Conservation (phyloP, 805 yeast species). For the Limtongia smithiae region DNA sequence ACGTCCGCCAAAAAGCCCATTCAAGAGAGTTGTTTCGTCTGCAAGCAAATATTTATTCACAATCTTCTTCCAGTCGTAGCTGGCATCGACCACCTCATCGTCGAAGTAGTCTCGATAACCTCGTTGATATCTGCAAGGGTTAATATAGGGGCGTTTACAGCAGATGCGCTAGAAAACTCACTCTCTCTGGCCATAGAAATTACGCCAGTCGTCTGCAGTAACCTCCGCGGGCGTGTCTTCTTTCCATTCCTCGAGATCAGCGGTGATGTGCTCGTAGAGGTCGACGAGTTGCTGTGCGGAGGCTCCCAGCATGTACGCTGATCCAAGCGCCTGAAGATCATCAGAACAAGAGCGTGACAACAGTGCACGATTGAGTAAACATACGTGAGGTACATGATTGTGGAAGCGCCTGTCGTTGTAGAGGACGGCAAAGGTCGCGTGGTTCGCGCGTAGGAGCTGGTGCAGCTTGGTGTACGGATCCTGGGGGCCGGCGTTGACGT, state of each 20-base stretch:
- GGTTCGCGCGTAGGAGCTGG: constrained; percentile 37
- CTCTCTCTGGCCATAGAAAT: constrained; percentile 34
- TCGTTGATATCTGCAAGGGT: constrained; percentile 36
- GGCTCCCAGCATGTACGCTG: constrained; percentile 41
- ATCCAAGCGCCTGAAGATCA: constrained; percentile 31
- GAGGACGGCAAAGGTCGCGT: constrained; percentile 34
- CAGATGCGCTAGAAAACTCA: constrained; percentile 4
- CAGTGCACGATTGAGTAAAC: not conserved
- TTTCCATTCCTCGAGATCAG: constrained; percentile 36
- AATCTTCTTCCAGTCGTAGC: constrained; percentile 37
- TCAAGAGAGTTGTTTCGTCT: constrained; percentile 23
- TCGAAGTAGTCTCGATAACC: constrained; percentile 41
- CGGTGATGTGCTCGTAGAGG: constrained; percentile 34
- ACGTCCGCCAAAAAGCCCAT: constrained; percentile 26
- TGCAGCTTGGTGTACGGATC: constrained; percentile 29
- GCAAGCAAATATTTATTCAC: constrained; percentile 31
- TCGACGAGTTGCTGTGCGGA: constrained; percentile 33
- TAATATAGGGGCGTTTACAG: too few species aligned
- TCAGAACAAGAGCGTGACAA: too few species aligned
- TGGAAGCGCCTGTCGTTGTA: constrained; percentile 34
- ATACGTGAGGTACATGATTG: constrained; percentile 36
- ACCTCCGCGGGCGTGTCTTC: constrained; percentile 42
- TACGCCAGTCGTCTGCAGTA: constrained; percentile 37
- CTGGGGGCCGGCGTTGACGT: not conserved
- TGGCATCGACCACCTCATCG: constrained; percentile 37